Evolutionary conservation across 371 early-diverging fungal genomes (phyloP), one percentile per base, ranked within the genome.

Genomic region (Apophysomyces sp.): DNA sequence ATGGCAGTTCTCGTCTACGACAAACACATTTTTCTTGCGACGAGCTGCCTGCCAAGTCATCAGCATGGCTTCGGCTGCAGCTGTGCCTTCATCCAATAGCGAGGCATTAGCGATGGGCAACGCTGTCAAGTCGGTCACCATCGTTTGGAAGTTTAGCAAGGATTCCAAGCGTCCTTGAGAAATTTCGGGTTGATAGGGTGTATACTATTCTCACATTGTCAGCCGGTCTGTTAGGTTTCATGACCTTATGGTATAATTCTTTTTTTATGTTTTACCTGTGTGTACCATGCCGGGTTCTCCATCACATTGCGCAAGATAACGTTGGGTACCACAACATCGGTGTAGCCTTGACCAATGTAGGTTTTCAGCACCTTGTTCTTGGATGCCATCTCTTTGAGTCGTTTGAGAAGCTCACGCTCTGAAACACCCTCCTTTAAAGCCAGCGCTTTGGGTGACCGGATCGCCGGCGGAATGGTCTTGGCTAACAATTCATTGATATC

Each of bases 271-370:
- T 58, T 65, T 79, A 85, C 89, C 78, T 92, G 95, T 58, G 96
- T 97, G 82, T 97, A 97, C 98, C 98, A 98, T 29, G 92, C 94
- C 27, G 98, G 98, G 75, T 95, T 97, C 77, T 98, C 98, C 76
- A 98, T 71, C 40, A 98, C 86, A 73, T 97, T 98, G 67, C 98
- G 88, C 71, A 94, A 79, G 60, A 98, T 96, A 39, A 98, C 97
- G 52, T 92, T 87, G 34, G 98, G 98, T 15, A 93, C 92, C 34
- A 94, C 85, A 28, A 92, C 89, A 61, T 89, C 88, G 16, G 90
- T 89, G 81, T 98, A 98, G 26, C 98, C 98, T 83, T 94, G 92
- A 57, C 98, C 98, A 62, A 98, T 94, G 70, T 93, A 98, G 32
- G 93, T 89, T 58, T 89, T 86, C 75, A 86, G 87, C 30, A 96